Base-by-base conservation (phyloP, 768 basidiomycete species). In the Termitomyces sp. region DNA sequence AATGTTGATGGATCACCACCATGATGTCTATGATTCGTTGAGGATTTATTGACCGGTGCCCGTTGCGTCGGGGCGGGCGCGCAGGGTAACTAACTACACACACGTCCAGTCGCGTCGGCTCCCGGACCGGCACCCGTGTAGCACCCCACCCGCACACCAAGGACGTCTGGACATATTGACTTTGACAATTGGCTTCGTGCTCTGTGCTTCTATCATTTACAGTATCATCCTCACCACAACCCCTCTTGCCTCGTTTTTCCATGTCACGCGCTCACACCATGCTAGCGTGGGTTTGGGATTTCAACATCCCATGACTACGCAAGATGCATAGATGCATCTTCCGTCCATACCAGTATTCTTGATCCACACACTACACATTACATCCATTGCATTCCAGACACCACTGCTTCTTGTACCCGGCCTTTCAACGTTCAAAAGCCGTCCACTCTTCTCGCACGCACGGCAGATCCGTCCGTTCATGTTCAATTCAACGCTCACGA, bases 1-100 rank as follows among this genome's bases (percentile, higher is more conserved):
- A 12, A 67, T 70, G 67, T 55, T 63, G 8, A 63, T 68, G 8
- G 67, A 67, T n/a, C 58, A 53, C 23, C 33, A 46, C 19, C 58
- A 58, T 31, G 67, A 66, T 42, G 56, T 59, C 55, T 64, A 60
- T 51, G 64, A 68, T 54, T 42, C 65, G 45, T 61, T 69, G 66
- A 58, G 64, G 54, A 62, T 60, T 44, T 67, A 59, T 41, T 67
- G 41, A 58, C 40, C 31, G 17, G 14, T 9, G 17, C 1, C 26
- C 9, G 44, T 30, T 30, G 11, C 11, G 9, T 9, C 9, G 31
- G 31, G 35, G 35, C 35, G 35, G 31, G 31, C 9, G 30, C 1
- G 31, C 31, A 10, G 31, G 6, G 31, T 10, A 30, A 30, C n/a
- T n/a, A n/a, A n/a, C n/a, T n/a, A n/a, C n/a, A n/a, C 30, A 30